Percentiles rank a stretch among this genome's conserved stretches.
phyloP scores from a whole-genome alignment of 2,329 filamentous ascomycete genomes.

The Albifimbria verrucaria region DNA sequence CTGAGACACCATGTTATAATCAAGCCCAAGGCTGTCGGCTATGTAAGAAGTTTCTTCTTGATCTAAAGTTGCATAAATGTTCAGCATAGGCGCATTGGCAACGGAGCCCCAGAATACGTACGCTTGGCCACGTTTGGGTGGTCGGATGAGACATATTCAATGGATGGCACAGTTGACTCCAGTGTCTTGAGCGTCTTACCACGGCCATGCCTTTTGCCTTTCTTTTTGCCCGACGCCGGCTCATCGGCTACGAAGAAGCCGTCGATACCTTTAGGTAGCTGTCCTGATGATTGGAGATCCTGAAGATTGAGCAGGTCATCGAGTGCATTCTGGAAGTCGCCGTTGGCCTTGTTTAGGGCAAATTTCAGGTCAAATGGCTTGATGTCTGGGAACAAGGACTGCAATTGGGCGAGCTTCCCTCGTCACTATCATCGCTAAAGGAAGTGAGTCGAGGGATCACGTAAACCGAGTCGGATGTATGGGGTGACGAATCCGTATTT shows the following conservation, averaged over 20 bases:
- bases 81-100: not conserved
- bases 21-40: slow-evolving; percentile 39
- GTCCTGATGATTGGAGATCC: slow-evolving; percentile 67
- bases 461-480: slow-evolving; percentile 14
- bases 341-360: slow-evolving; percentile 63
- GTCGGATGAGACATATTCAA: slow-evolving; percentile 12
- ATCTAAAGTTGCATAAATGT: slow-evolving; percentile 17
- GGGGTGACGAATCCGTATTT: slow-evolving; percentile 18
- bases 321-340: slow-evolving; percentile 66
- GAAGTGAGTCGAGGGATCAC: slow-evolving; percentile 26
- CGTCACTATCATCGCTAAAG: slow-evolving; percentile 42
- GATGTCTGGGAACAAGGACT: slow-evolving; percentile 68
- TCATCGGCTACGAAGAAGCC: slow-evolving; percentile 65
- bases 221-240: slow-evolving; percentile 33
- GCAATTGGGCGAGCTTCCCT: slow-evolving; percentile 63
- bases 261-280: slow-evolving; percentile 72
- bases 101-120: slow-evolving; percentile 13
- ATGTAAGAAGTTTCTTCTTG: slow-evolving; percentile 41
- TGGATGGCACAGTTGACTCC: slow-evolving; percentile 11
- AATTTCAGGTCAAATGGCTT: slow-evolving; percentile 63
- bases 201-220: slow-evolving; percentile 34
- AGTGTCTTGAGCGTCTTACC: slow-evolving; percentile 14
- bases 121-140: slow-evolving; percentile 24
- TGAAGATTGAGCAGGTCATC: slow-evolving; percentile 79
- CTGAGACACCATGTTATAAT: slow-evolving; percentile 35